Evolutionary conservation across 1,284 basidiomycete species (phyloP).

Genomic region (Somion occarium): DNA sequence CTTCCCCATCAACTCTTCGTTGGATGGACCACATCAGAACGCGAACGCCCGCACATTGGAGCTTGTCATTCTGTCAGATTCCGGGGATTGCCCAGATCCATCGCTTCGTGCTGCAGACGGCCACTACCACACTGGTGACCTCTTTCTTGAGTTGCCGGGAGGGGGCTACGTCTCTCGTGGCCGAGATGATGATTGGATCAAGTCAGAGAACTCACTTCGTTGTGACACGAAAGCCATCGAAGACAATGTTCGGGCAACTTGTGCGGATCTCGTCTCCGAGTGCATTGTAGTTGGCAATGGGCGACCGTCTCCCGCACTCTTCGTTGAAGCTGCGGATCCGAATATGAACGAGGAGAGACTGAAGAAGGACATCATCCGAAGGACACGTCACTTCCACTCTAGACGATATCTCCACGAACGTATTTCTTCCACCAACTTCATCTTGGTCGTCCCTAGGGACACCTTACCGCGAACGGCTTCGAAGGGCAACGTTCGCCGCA

Average conservation of each 20-base stretch:
- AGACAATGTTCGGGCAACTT: conserved; percentile 56
- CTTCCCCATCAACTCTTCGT: conserved; percentile 40
- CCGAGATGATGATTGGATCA: conserved; percentile 76
- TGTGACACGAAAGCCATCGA: conserved; percentile 76
- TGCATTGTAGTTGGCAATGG: conserved; percentile 65
- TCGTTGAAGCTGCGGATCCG: conserved; percentile 53
- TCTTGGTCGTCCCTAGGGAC: conserved; percentile 50
- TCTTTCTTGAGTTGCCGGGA: conserved; percentile 55
- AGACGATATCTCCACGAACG: conserved; percentile 67
- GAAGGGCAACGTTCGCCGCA: conserved; percentile 66
- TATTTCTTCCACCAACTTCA: conserved; percentile 47
- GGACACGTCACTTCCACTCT: conserved; percentile 57
- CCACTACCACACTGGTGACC: conserved; percentile 69
- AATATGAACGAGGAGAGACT: conserved; percentile 47
- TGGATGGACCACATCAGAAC: conserved; percentile 44
- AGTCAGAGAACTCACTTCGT: conserved; percentile 65
- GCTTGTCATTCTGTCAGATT: conserved; percentile 57
- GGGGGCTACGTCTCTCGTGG: conserved; percentile 60
- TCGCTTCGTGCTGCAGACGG: conserved; percentile 54
- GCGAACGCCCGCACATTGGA: conserved; percentile 50
- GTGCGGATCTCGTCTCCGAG: conserved; percentile 49
- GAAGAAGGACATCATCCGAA: conserved; percentile 60
- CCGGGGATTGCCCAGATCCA: conserved; percentile 61
- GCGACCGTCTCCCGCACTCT: conserved; percentile 61
- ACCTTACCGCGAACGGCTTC: conserved; percentile 61